Percentiles rank a stretch among this genome's conserved stretches.
Conservation (phyloP, 495 filamentous ascomycete genomes). For the Amniculicola lignicola region DNA sequence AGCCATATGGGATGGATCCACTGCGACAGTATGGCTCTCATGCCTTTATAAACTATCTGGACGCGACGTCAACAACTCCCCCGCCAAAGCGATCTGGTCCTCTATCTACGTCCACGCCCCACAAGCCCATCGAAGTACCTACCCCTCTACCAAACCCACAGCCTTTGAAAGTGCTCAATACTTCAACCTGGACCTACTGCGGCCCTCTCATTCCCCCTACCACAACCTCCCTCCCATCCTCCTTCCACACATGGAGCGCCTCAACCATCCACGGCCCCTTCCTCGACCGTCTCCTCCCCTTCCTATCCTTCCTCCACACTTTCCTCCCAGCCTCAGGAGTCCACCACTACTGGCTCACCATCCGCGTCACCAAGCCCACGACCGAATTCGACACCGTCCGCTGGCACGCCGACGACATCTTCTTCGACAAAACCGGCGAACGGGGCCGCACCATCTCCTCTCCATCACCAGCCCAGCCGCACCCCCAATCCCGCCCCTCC, state of each 20-base stretch:
- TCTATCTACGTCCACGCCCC: background rate
- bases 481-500: background rate
- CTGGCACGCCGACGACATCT: slow-evolving; percentile 42
- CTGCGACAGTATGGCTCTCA: slow-evolving; percentile 18
- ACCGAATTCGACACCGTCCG: slow-evolving; percentile 36
- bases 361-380: slow-evolving; percentile 19
- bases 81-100: background rate
- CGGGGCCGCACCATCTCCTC: background rate
- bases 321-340: slow-evolving; percentile 41
- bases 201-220: slow-evolving; percentile 17
- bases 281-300: slow-evolving; percentile 46
- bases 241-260: slow-evolving; percentile 44
- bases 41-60: slow-evolving; percentile 18
- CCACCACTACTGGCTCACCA: slow-evolving; percentile 22
- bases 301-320: slow-evolving; percentile 45
- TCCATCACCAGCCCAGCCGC: background rate
- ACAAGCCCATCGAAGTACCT: background rate
- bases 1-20: slow-evolving; percentile 9
- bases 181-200: slow-evolving; percentile 29
- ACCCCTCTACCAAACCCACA: background rate
- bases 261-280: slow-evolving; percentile 49
- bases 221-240: slow-evolving; percentile 9
- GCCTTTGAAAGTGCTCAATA: slow-evolving; percentile 11
- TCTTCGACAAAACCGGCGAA: slow-evolving; percentile 40
- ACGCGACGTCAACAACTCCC: background rate